These are phyloP conservation scores for Nemania sp. DNA, from an alignment of 2,329 filamentous ascomycete genomes.

Conservation along the genomic window DNA sequence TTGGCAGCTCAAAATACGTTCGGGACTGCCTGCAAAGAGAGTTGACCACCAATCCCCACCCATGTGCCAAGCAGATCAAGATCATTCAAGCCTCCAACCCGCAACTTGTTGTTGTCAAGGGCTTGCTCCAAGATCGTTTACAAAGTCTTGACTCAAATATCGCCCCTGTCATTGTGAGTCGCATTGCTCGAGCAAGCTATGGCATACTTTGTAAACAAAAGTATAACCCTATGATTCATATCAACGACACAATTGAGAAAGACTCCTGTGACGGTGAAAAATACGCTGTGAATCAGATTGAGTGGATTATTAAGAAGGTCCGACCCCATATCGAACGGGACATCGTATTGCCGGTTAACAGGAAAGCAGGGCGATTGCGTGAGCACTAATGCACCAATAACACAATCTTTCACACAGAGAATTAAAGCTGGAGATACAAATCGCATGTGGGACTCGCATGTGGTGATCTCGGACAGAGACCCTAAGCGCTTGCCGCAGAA, in stretches of 20 bases:
- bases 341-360: slow-evolving; percentile 8
- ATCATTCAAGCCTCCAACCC: slow-evolving; percentile 54
- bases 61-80: slow-evolving; percentile 41
- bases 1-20: slow-evolving; percentile 52
- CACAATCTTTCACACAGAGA: slow-evolving; percentile 42
- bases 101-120: slow-evolving; percentile 58
- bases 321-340: background rate
- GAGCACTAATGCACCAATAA: slow-evolving; percentile 41
- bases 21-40: slow-evolving; percentile 47
- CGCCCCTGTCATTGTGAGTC: slow-evolving; percentile 47
- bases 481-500: slow-evolving; percentile 42
- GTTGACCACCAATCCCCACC: slow-evolving; percentile 40
- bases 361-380: slow-evolving; percentile 44
- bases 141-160: slow-evolving; percentile 48
- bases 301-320: slow-evolving; percentile 48
- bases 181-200: slow-evolving; percentile 49
- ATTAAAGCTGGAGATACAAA: slow-evolving; percentile 40
- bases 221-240: slow-evolving; percentile 44
- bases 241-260: slow-evolving; percentile 40
- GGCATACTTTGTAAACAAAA: slow-evolving; percentile 44
- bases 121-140: slow-evolving; percentile 55
- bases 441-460: slow-evolving; percentile 43
- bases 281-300: slow-evolving; percentile 47
- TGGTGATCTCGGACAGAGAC: slow-evolving; percentile 47
- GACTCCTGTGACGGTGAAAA: slow-evolving; percentile 42